A percentile compares a stretch with the other conserved stretches of the same genome.
phyloP scores from a whole-genome alignment of 345 rosid species.

The Aurinia saxatilis region DNA sequence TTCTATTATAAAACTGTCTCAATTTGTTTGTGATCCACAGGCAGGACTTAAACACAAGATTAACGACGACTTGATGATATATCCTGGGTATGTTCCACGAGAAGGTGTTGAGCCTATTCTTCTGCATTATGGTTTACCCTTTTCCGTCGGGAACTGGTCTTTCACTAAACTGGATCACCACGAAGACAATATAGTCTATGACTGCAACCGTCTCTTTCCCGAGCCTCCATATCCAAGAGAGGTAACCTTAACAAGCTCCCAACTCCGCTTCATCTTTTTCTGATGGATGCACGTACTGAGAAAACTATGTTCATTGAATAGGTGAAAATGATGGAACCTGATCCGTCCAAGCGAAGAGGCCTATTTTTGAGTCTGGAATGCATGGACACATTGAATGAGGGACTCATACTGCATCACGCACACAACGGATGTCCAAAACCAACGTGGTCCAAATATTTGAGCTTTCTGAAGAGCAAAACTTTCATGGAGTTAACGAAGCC shows the following conservation, averaged over 20 bases:
- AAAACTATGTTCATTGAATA: conserved; percentile 16
- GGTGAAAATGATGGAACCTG: conserved; percentile 69
- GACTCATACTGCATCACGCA: conserved; percentile 70
- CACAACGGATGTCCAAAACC: conserved; percentile 75
- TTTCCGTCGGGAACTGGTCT: conserved; percentile 89
- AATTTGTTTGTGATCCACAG: conserved; percentile 32
- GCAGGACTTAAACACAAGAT: conserved; percentile 95
- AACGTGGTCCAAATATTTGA: conserved; percentile 79
- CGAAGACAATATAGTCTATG: conserved; percentile 84
- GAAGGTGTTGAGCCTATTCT: conserved; percentile 84
- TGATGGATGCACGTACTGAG: not conserved
- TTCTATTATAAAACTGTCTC: not conserved
- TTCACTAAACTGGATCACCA: conserved; percentile 85
- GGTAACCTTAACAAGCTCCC: conserved; percentile 35
- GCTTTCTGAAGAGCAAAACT: conserved; percentile 91
- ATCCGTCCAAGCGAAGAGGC: conserved; percentile 46
- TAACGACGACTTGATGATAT: conserved; percentile 81
- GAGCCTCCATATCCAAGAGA: conserved; percentile 98
- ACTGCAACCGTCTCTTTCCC: conserved; percentile 78
- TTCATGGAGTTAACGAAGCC: conserved; percentile 79
- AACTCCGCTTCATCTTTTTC: not conserved
- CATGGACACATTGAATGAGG: conserved; percentile 85
- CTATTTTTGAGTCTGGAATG: conserved; percentile 73
- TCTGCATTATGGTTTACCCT: conserved; percentile 88
- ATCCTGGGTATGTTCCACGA: conserved; percentile 88